A percentile compares a stretch with the other conserved stretches of the same genome.
Conservation (phyloP, 2,329 filamentous ascomycete genomes). For the Aspergillus ochraceoroseus region DNA sequence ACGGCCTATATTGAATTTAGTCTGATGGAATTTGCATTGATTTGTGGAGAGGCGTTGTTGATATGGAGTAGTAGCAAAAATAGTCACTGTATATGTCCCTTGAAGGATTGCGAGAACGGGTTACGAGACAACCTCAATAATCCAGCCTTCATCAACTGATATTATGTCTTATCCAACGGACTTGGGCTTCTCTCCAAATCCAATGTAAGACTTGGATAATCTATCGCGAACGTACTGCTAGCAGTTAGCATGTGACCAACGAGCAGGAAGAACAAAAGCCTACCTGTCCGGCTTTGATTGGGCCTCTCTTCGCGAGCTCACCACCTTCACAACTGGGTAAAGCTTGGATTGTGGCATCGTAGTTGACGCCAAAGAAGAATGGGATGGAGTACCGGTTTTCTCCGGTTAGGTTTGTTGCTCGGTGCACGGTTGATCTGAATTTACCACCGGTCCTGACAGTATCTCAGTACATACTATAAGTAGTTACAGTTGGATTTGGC, state of each 20-base stretch:
- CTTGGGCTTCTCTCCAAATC: not conserved
- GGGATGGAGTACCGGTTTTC: conserved; percentile 40
- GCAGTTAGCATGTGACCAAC: no score
- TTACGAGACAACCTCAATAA: no score
- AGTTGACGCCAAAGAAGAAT: conserved; percentile 43
- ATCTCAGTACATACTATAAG: not conserved
- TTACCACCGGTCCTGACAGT: conserved; percentile 35
- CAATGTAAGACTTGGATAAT: not conserved
- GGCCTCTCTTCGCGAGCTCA: conserved; percentile 13
- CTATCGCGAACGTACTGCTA: not conserved
- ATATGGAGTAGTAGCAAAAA: no score
- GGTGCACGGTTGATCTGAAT: conserved; percentile 40
- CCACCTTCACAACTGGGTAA: conserved; percentile 18
- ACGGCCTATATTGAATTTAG: no score
- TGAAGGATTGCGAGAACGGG: no score
- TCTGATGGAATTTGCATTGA: no score
- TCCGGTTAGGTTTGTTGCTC: conserved; percentile 39
- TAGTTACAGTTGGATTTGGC: fast-evolving
- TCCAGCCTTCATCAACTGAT: no score
- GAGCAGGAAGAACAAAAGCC: conserved; percentile 8
- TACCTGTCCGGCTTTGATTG: conserved; percentile 24
- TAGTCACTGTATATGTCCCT: no score
- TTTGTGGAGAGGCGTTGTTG: no score
- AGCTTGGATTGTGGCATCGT: conserved; percentile 33
- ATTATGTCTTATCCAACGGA: no score